Evolutionary conservation across 208 protist species (phyloP).

Genomic region (Plasmodiophora brassicae): DNA sequence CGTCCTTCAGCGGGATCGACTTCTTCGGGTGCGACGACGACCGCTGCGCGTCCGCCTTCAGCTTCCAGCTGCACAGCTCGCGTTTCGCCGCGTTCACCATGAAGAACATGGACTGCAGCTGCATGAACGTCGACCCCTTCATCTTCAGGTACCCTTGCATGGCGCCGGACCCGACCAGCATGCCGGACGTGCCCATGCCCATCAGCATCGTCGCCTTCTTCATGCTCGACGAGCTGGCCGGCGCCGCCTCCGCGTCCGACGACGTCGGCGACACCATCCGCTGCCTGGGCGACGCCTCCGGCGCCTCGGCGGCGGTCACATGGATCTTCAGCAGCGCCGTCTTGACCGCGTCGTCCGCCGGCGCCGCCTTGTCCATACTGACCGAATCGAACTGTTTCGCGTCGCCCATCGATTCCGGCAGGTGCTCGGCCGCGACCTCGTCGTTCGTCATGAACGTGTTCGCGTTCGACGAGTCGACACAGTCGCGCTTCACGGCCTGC

Average conservation of each 20-base stretch:
- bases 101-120: conserved; percentile 26
- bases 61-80: background rate
- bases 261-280: no score
- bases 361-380: background rate
- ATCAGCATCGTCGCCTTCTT: background rate
- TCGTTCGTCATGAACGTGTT: background rate
- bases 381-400: background rate
- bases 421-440: background rate
- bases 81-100: background rate
- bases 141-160: conserved; percentile 17
- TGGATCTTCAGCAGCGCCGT: background rate
- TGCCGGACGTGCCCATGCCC: background rate
- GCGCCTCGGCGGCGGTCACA: background rate
- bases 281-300: no score
- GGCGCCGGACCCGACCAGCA: background rate
- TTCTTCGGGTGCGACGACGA: background rate
- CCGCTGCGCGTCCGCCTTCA: conserved; percentile 10
- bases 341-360: no score
- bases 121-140: background rate
- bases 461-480: background rate
- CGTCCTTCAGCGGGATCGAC: background rate
- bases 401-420: background rate
- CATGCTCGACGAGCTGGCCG: background rate
- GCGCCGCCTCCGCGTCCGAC: background rate
- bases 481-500: background rate